Evolutionary conservation across 1,284 basidiomycete species (phyloP).

Genomic region (Trichosporon sp.): DNA sequence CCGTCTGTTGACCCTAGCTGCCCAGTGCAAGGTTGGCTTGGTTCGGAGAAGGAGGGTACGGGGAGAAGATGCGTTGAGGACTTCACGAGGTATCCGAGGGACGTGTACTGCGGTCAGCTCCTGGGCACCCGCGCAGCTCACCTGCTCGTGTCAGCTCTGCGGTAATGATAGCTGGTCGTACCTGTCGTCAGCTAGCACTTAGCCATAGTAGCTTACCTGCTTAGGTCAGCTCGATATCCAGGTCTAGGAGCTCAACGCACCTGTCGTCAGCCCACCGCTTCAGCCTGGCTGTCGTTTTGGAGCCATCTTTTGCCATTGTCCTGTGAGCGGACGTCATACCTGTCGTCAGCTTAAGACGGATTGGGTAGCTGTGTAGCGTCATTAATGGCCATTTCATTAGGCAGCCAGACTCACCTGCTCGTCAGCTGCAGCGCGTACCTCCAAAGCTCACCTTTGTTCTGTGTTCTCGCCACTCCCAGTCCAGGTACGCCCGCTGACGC

Average conservation of each 20-base stretch:
- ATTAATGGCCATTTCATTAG: no score
- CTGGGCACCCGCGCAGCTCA: constrained; percentile 8
- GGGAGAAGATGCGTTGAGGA: constrained; percentile 11
- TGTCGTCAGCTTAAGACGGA: no score
- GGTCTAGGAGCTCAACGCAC: no score
- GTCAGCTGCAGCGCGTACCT: constrained; percentile 1
- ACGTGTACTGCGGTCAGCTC: background rate
- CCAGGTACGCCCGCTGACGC: constrained; percentile 25
- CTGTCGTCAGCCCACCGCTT: no score
- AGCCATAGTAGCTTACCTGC: no score
- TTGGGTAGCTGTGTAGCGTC: no score
- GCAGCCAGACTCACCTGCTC: background rate
- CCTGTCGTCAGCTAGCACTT: background rate
- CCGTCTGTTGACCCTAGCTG: background rate
- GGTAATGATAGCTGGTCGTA: background rate
- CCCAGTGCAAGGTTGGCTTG: background rate
- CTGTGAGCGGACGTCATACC: no score
- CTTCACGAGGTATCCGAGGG: constrained; percentile 27
- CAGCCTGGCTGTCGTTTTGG: no score
- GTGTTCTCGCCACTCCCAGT: constrained; percentile 30
- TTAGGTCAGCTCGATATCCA: no score
- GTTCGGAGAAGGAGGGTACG: background rate
- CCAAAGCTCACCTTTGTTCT: constrained; percentile 16
- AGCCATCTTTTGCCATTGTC: no score
- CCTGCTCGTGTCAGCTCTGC: constrained; percentile 14